Evolutionary conservation across 371 early-diverging fungal genomes (phyloP).

Genomic region (Apophysomyces sp.): DNA sequence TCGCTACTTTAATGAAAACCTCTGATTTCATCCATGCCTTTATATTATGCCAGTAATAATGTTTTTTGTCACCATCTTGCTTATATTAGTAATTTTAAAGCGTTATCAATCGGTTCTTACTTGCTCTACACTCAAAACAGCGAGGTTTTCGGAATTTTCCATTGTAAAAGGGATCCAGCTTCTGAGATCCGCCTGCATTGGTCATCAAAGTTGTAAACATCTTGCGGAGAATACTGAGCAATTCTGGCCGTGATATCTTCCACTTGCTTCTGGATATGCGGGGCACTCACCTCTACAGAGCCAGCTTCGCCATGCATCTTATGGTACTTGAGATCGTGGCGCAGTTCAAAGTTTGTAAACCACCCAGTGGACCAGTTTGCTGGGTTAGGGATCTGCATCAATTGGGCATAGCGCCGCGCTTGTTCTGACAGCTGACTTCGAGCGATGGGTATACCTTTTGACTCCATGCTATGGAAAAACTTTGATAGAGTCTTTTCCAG

Average conservation of each 20-base stretch:
- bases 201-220: constrained; percentile 4
- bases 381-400: neutral
- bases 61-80: no score
- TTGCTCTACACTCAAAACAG: constrained; percentile 1
- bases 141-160: neutral
- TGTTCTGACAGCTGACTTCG: neutral
- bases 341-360: constrained; percentile 2
- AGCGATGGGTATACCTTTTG: neutral
- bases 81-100: no score
- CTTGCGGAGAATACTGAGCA: neutral
- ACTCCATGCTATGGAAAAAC: neutral
- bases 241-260: neutral
- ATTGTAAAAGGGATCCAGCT: neutral
- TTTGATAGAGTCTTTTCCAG: neutral
- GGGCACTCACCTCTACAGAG: neutral
- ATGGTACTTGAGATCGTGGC: neutral
- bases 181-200: constrained; percentile 7
- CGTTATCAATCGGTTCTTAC: no score
- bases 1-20: neutral
- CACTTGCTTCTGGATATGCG: neutral
- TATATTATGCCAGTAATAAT: neutral
- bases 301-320: constrained; percentile 7
- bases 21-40: constrained; percentile 11
- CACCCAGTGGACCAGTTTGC: neutral
- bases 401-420: neutral